Evolutionary conservation across 148 eudicot genomes (phyloP), one percentile per base, ranked within the genome.

Genomic region (Euryodendron excelsum): DNA sequence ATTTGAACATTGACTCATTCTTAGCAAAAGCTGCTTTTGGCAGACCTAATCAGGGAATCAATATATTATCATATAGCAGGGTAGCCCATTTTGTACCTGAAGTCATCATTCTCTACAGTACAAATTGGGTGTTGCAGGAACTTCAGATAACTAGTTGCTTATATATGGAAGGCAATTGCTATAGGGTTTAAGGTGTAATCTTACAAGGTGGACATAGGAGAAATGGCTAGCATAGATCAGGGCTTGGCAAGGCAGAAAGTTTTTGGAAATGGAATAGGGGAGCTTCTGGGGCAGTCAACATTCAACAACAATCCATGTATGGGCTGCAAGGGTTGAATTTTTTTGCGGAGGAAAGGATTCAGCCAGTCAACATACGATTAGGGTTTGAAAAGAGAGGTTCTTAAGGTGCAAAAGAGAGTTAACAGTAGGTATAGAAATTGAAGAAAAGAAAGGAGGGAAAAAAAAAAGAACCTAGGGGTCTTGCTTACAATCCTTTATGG

Each of bases 301-400:
- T 64, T 64, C 23, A 64, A 64, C 21, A 33, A 27, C 10, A 31
- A 33, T 30, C 36, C 66, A 27, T 30, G 36, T 36, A 30, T 62
- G 5, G 66, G 66, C 15, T 62, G 65, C 20, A 61, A 61, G 65
- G 65, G 65, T 27, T 61, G 66, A 62, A 30, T n/a, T n/a, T 36
- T 62, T 62, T 27, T 17, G 15, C 1, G 18, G 36, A 62, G 36
- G 66, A 61, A 58, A 62, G 20, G 30, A 28, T 30, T 62, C 66
- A 62, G 66, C 66, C 27, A 62, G 30, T 31, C 33, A 62, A 62
- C 30, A 62, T 33, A 34, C 4, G 15, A 27, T 28, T 30, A 4
- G 15, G 37, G 36, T 27, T 62, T 62, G 34, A 62, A 36, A 62
- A 13, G 36, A 18, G n/a, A n/a, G n/a, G 30, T 30, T 30, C 27